Evolutionary conservation across 306 rosid genomes (phyloP).

Genomic region (Mimosa bimucronata): DNA sequence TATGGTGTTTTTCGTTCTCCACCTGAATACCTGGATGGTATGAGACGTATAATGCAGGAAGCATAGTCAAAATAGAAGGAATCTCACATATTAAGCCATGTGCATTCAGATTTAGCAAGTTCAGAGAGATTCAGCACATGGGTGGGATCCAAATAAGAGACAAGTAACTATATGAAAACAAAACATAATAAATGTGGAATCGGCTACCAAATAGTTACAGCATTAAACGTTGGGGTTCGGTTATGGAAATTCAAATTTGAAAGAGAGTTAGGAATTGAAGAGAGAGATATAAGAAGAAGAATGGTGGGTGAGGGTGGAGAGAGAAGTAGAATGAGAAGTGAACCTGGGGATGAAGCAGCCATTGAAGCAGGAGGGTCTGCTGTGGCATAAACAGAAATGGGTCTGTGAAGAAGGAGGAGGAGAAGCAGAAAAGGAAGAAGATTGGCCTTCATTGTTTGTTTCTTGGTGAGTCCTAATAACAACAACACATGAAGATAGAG

Average conservation of each 20-base stretch:
- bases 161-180: neutral
- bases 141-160: constrained; percentile 13
- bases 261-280: constrained; percentile 15
- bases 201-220: neutral
- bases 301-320: neutral
- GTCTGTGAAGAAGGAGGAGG: constrained; percentile 7
- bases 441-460: constrained; percentile 51
- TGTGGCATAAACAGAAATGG: constrained; percentile 46
- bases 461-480: constrained; percentile 1
- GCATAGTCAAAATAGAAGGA: constrained; percentile 8
- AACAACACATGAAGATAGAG: constrained; percentile 41
- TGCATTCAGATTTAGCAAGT: neutral
- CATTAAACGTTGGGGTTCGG: constrained; percentile 34
- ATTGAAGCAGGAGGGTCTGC: constrained; percentile 43
- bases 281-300: neutral
- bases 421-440: constrained; percentile 40
- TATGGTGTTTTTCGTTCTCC: constrained; percentile 45
- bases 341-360: constrained; percentile 66
- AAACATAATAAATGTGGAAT: neutral
- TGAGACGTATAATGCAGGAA: neutral
- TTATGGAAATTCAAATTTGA: constrained; percentile 39
- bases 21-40: constrained; percentile 49
- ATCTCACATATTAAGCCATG: constrained; percentile 10
- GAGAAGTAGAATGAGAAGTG: constrained; percentile 42
- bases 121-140: neutral